These are phyloP conservation scores for Mycosarcoma maydis DNA, from an alignment of 1,284 basidiomycete genomes.

Conservation along the genomic window DNA sequence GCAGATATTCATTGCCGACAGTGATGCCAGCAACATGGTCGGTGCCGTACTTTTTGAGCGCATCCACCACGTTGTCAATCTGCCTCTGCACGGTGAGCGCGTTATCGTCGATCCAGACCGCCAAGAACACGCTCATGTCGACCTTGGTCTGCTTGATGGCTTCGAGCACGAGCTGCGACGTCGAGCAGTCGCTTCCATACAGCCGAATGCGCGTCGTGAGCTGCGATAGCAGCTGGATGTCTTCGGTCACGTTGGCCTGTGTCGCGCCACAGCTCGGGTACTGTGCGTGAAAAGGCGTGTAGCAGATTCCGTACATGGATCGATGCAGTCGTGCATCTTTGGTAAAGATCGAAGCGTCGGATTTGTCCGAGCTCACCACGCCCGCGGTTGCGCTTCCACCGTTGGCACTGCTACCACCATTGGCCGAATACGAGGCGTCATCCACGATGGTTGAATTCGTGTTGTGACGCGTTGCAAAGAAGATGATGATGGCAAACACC, in stretches of 20 bases:
- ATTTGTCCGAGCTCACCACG: constrained; percentile 68
- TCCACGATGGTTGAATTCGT: constrained; percentile 30
- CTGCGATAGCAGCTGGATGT: constrained; percentile 69
- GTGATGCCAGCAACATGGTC: constrained; percentile 82
- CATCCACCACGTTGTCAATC: constrained; percentile 74
- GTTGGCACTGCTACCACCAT: too few species aligned
- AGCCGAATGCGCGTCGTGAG: constrained; percentile 64
- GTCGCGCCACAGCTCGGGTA: constrained; percentile 68
- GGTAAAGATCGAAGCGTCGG: constrained; percentile 75
- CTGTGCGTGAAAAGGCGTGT: constrained; percentile 56
- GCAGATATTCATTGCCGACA: constrained; percentile 68
- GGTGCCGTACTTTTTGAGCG: constrained; percentile 80
- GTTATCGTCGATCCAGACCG: constrained; percentile 78
- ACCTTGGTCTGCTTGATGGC: constrained; percentile 89
- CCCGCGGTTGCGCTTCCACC: constrained; percentile 8
- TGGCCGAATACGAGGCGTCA: background rate
- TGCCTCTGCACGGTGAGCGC: constrained; percentile 78
- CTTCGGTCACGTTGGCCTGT: constrained; percentile 69
- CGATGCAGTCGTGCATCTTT: constrained; percentile 75
- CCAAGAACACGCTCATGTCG: constrained; percentile 85
- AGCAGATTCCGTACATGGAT: constrained; percentile 71
- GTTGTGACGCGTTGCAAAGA: constrained; percentile 36
- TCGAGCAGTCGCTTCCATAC: constrained; percentile 71
- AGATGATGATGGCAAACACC: constrained; percentile 39
- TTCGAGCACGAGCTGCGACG: constrained; percentile 73